Conservation (phyloP, 177 flowering plant genomes). For the Vitis hybrid region DNA sequence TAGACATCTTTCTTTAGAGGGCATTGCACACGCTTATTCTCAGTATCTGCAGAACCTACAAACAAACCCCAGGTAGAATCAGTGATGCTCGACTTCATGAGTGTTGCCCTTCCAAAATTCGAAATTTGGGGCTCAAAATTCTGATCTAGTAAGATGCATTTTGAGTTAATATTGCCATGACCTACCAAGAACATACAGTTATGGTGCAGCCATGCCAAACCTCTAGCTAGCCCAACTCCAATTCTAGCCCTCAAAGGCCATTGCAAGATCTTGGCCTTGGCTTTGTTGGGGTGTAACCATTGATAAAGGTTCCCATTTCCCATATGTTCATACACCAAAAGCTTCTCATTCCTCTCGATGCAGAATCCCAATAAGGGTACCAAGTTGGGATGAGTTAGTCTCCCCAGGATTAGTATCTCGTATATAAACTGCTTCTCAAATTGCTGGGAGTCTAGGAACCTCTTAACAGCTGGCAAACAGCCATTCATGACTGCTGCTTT, state of each 20-base stretch:
- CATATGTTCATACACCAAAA: slow-evolving; percentile 8
- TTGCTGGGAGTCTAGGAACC: not conserved
- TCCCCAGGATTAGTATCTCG: not conserved
- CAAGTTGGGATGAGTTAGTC: slow-evolving; percentile 1
- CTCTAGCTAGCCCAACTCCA: slow-evolving; percentile 13
- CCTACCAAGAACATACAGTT: slow-evolving; percentile 7
- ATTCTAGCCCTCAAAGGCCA: slow-evolving; percentile 15
- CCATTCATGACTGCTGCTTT: not conserved
- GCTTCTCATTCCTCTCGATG: not conserved
- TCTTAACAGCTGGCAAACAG: not conserved
- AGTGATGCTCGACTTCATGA: slow-evolving; percentile 2
- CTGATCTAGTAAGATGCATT: slow-evolving; percentile 8
- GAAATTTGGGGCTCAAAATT: slow-evolving; percentile 13
- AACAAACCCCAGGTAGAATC: not conserved
- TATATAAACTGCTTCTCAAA: not conserved
- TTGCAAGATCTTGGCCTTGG: not conserved
- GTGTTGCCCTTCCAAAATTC: slow-evolving; percentile 7
- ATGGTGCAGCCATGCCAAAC: slow-evolving; percentile 26
- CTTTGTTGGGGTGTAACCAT: not conserved
- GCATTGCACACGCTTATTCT: not conserved
- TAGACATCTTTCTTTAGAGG: slow-evolving; percentile 14
- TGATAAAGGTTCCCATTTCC: slow-evolving; percentile 8
- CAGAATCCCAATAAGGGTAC: slow-evolving; percentile 1
- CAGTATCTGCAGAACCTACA: not conserved
- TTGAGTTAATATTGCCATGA: slow-evolving; percentile 12